Conservation (phyloP, 495 filamentous ascomycete genomes). For the Xylona heveae region DNA sequence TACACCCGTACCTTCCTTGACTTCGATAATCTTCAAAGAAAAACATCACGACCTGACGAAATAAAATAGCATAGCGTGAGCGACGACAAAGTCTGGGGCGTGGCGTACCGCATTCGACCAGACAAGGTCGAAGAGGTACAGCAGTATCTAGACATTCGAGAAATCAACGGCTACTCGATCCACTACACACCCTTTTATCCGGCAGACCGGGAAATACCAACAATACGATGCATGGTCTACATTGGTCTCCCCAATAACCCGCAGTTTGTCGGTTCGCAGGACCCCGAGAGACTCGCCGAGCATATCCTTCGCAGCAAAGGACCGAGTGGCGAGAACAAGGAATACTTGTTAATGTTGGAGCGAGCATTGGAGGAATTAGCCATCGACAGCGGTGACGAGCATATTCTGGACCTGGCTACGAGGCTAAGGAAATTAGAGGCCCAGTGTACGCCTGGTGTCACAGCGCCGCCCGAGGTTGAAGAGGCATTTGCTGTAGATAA, state of each 20-base stretch:
- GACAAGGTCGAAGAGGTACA: slow-evolving; percentile 59
- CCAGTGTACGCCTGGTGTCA: slow-evolving; percentile 5
- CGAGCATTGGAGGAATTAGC: slow-evolving; percentile 53
- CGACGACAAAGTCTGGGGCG: slow-evolving; percentile 62
- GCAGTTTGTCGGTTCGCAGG: slow-evolving; percentile 71
- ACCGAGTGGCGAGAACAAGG: slow-evolving; percentile 74
- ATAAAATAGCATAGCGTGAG: slow-evolving; percentile 23
- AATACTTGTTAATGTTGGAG: slow-evolving; percentile 77
- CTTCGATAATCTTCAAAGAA: background rate
- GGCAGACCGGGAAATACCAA: slow-evolving; percentile 12
- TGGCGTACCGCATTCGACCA: slow-evolving; percentile 70
- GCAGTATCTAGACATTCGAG: slow-evolving; percentile 82
- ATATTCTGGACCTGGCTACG: slow-evolving; percentile 43
- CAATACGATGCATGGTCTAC: slow-evolving; percentile 46
- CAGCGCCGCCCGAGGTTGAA: slow-evolving; percentile 5
- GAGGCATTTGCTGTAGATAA: slow-evolving; percentile 8
- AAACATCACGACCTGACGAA: slow-evolving; percentile 6
- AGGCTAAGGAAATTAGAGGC: slow-evolving; percentile 31
- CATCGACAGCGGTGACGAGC: slow-evolving; percentile 59
- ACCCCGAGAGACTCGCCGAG: slow-evolving; percentile 60
- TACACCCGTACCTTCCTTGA: no score
- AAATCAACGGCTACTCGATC: slow-evolving; percentile 90
- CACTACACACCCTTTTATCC: slow-evolving; percentile 71
- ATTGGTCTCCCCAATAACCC: slow-evolving; percentile 89
- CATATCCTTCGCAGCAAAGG: slow-evolving; percentile 61